Conservation (phyloP, 148 eudicot genomes). For the Diospyros lotus region DNA sequence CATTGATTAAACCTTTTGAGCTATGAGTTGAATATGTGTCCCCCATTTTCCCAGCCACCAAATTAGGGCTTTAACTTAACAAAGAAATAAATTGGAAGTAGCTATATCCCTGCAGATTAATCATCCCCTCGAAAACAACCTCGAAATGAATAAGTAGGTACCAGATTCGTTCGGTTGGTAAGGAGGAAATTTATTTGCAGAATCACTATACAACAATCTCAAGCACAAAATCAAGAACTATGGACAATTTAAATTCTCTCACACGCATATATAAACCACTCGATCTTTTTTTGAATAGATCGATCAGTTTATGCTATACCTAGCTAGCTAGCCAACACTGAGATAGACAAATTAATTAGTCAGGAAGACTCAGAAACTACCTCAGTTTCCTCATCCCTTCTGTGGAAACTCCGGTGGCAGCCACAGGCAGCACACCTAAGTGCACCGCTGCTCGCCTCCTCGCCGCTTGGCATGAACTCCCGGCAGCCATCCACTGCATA, state of each 20-base stretch:
- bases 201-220: background rate
- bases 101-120: background rate
- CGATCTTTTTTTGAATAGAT: background rate
- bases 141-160: background rate
- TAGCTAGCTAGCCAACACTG: no score
- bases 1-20: background rate
- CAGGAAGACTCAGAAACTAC: conserved; percentile 47
- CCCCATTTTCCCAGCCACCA: background rate
- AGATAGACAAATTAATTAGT: no score
- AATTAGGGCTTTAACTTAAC: background rate
- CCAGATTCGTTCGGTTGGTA: background rate
- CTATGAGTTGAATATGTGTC: background rate
- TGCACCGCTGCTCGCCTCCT: conserved; percentile 41
- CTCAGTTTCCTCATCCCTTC: conserved; percentile 49
- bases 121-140: background rate
- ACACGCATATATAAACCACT: no score
- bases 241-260: background rate
- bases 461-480: conserved; percentile 72
- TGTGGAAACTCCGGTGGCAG: conserved; percentile 73
- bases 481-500: conserved; percentile 86
- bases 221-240: background rate
- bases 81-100: background rate
- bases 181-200: background rate
- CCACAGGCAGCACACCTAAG: conserved; percentile 75
- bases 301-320: background rate